phyloP scores from a whole-genome alignment of 148 eudicot species.

The Dianthus caryophyllus region DNA sequence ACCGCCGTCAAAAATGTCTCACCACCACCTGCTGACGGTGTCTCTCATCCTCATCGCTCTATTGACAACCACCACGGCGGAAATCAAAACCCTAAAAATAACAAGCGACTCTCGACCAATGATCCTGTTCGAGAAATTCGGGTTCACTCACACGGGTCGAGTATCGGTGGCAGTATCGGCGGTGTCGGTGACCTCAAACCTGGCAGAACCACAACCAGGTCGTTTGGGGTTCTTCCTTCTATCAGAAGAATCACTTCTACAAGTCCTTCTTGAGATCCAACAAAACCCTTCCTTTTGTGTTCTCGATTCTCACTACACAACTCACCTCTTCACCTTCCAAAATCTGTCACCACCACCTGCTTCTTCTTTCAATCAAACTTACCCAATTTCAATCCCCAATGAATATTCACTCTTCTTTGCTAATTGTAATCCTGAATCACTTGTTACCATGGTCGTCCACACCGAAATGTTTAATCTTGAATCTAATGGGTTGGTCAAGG shows the following conservation, averaged over 20 bases:
- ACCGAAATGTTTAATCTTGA: constrained; percentile 73
- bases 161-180: constrained; percentile 50
- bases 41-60: constrained; percentile 26
- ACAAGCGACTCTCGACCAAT: constrained; percentile 55
- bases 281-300: constrained; percentile 60
- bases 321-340: constrained; percentile 56
- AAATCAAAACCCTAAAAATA: constrained; percentile 66
- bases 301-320: constrained; percentile 55
- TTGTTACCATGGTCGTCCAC: constrained; percentile 59
- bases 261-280: constrained; percentile 73
- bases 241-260: constrained; percentile 69
- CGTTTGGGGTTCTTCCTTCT: constrained; percentile 82
- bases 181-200: constrained; percentile 53
- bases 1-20: neutral
- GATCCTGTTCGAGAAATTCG: constrained; percentile 90
- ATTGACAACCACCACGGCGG: constrained; percentile 40
- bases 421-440: constrained; percentile 62
- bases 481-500: constrained; percentile 36
- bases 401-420: constrained; percentile 79
- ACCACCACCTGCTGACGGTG: constrained; percentile 9
- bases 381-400: constrained; percentile 47
- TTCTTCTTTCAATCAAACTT: constrained; percentile 42
- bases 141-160: constrained; percentile 76
- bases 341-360: constrained; percentile 73
- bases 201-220: constrained; percentile 46